Base-by-base conservation (phyloP, 495 filamentous ascomycete genomes). In the Penicillium roqueforti region DNA sequence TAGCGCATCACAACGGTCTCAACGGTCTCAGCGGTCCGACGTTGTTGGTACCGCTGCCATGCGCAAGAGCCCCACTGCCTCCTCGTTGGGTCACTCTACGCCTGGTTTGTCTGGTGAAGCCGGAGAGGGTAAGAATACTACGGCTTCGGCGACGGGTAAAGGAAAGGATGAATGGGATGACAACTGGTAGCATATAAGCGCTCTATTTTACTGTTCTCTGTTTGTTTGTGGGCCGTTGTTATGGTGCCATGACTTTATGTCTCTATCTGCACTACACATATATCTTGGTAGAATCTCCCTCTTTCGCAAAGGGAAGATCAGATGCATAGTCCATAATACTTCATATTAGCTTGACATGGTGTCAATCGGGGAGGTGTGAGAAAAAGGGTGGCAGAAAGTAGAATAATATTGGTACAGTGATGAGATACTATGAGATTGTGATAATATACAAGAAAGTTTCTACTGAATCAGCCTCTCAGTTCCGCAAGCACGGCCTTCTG, bases 11-110 rank as follows among this genome's bases (percentile, higher is more conserved):
- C 50, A 52, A n/a, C 50, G 50, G 19, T 52, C 50, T 18, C 50
- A 52, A 25, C 59, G 64, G 25, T 70, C 70, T 18, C 50, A 52
- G 18, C 59, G 64, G 25, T 70, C 70, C n/a, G 69, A 69, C 25
- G 71, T 84, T n/a, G 83, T 91, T 58, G 88, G 88, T 19, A 90
- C 87, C 23, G 74, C 80, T 34, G 88, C 87, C 29, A 84, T 87
- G 78, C 86, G 83, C 78, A 84, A 73, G 71, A 51, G 63, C 56
- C 82, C 59, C 78, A 80, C 70, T 68, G 39, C 55, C 3, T 57
- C 62, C 14, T 56, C 64, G 26, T 20, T 65, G 51, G 50, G 51
- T 25, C 58, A 50, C 29, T 55, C 61, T 18, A 66, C 29, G 61
- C 54, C 57, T 68, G 69, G 62, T 56, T 62, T 44, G 49, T 58